A percentile compares a stretch with the other conserved stretches of the same genome.
Evolutionary conservation across 2,329 filamentous ascomycete genomes (phyloP).

Genomic region (Talaromyces sp.): DNA sequence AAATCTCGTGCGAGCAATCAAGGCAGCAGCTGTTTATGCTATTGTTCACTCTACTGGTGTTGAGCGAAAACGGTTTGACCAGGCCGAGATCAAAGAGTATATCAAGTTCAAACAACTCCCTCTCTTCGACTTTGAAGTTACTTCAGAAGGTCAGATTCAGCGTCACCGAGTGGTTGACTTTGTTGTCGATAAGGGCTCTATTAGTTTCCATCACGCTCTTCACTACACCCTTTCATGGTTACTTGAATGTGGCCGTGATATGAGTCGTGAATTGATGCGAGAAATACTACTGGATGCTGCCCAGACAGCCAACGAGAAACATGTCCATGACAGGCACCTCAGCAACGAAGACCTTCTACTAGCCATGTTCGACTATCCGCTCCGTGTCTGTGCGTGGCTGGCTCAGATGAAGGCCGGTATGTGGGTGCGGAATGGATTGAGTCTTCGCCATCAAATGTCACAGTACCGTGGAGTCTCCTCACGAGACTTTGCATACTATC

Average conservation of each 20-base stretch:
- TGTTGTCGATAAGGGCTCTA: constrained; percentile 80
- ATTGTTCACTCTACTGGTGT: constrained; percentile 85
- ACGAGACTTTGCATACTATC: constrained; percentile 87
- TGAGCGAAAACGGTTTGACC: constrained; percentile 81
- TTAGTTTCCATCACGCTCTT: constrained; percentile 95
- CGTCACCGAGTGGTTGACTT: constrained; percentile 77
- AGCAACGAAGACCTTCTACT: constrained; percentile 76
- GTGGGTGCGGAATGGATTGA: constrained; percentile 98
- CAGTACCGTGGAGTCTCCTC: constrained; percentile 88
- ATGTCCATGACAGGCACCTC: constrained; percentile 61
- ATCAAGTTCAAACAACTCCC: constrained; percentile 75
- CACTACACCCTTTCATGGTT: constrained; percentile 97
- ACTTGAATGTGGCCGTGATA: constrained; percentile 79
- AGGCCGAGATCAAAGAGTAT: constrained; percentile 84
- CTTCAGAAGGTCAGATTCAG: constrained; percentile 42
- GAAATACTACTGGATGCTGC: constrained; percentile 70
- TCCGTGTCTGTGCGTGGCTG: constrained; percentile 92
- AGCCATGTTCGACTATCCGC: constrained; percentile 85
- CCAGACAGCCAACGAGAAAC: constrained; percentile 45
- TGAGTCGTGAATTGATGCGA: constrained; percentile 66
- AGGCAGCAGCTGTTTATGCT: constrained; percentile 71
- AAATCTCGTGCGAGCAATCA: constrained; percentile 68
- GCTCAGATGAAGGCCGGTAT: constrained; percentile 97
- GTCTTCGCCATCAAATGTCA: constrained; percentile 88
- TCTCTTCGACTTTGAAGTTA: constrained; percentile 75